Evolutionary conservation across 1,139 yeast species (phyloP).

Genomic region (Candida sanyaensis): DNA sequence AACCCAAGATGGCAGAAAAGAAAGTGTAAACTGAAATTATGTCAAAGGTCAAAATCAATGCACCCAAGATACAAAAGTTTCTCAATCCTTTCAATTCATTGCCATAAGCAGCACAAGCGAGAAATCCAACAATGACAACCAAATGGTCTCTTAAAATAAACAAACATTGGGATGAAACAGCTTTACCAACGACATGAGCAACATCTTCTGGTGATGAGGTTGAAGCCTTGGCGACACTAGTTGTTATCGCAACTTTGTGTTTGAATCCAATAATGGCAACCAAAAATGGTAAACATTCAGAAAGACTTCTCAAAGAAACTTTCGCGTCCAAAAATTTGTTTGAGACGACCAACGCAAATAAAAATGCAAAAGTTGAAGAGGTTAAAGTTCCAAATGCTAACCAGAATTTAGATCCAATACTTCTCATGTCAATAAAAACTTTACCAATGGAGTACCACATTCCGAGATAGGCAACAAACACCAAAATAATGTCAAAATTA

Average conservation of each 20-base stretch:
- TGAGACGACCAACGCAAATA: slow-evolving; percentile 76
- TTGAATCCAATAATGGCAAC: slow-evolving; percentile 94
- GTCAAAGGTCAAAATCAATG: slow-evolving; percentile 74
- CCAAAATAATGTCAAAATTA: slow-evolving; percentile 78
- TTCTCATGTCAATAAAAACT: slow-evolving; percentile 78
- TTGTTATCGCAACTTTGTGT: slow-evolving; percentile 77
- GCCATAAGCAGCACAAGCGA: slow-evolving; percentile 69
- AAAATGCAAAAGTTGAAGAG: slow-evolving; percentile 83
- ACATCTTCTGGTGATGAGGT: slow-evolving; percentile 40
- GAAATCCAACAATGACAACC: slow-evolving; percentile 72
- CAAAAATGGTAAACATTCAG: slow-evolving; percentile 93
- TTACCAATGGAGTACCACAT: slow-evolving; percentile 86
- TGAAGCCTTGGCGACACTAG: slow-evolving; percentile 54
- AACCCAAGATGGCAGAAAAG: slow-evolving; percentile 80
- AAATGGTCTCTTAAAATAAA: slow-evolving; percentile 79
- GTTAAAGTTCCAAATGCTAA: slow-evolving; percentile 79
- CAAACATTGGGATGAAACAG: slow-evolving; percentile 68
- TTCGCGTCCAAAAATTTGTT: slow-evolving; percentile 53
- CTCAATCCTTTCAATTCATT: slow-evolving; percentile 72
- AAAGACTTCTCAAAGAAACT: slow-evolving; percentile 73
- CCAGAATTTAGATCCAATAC: slow-evolving; percentile 86
- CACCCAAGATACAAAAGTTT: slow-evolving; percentile 80
- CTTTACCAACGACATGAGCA: slow-evolving; percentile 50
- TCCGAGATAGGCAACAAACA: slow-evolving; percentile 81
- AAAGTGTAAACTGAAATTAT: slow-evolving; percentile 77